These are phyloP conservation scores for Phlebiopsis flavidoalba DNA, from an alignment of 768 basidiomycete genomes.

Conservation along the genomic window DNA sequence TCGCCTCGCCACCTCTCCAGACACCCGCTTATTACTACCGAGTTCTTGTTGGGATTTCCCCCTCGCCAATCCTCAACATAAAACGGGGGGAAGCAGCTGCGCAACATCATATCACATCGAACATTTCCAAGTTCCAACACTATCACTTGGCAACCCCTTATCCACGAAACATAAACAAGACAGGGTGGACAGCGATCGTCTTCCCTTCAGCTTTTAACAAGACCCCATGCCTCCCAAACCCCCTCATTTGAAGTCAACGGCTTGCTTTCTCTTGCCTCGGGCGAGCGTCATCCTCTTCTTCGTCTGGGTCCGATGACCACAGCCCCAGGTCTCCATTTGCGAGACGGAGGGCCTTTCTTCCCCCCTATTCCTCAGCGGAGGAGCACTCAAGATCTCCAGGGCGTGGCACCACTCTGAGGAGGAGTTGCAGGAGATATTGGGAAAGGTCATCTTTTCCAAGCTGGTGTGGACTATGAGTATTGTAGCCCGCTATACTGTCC, in stretches of 20 bases:
- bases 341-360: conserved; percentile 34
- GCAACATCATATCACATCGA: not conserved
- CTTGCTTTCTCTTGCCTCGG: conserved; percentile 46
- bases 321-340: conserved; percentile 26
- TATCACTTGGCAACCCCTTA: not conserved
- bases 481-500: conserved; percentile 23
- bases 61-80: not conserved
- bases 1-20: not conserved
- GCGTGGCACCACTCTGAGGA: conserved; percentile 23
- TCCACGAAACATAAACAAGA: not conserved
- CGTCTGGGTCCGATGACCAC: conserved; percentile 9
- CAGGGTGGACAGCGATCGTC: not conserved
- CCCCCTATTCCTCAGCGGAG: conserved; percentile 30
- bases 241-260: conserved; percentile 57
- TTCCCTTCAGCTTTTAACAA: not conserved
- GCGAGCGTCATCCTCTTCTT: conserved; percentile 39
- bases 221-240: conserved; percentile 12
- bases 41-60: not conserved
- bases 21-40: not conserved
- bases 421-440: conserved; percentile 59
- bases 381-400: conserved; percentile 19
- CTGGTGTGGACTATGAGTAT: conserved; percentile 87
- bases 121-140: not conserved
- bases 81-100: not conserved
- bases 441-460: conserved; percentile 75